phyloP scores from a whole-genome alignment of 306 rosid species.

The Dryas octopetala region DNA sequence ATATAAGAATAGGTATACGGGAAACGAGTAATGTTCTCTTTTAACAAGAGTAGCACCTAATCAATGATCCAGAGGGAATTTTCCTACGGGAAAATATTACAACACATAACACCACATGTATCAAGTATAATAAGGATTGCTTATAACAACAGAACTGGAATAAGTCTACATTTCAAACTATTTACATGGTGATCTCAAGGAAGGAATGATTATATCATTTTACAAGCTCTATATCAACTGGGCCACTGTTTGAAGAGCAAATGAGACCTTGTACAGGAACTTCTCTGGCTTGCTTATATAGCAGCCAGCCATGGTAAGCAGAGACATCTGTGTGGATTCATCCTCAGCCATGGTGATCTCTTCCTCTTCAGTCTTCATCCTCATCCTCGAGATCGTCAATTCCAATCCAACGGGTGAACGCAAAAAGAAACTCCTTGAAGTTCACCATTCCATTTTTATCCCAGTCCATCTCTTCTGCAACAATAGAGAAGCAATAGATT shows the following conservation, averaged over 20 bases:
- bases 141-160: neutral
- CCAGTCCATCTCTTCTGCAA: constrained; percentile 99
- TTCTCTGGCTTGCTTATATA: neutral
- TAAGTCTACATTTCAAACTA: neutral
- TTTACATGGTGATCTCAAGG: constrained; percentile 8
- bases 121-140: neutral
- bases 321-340: neutral
- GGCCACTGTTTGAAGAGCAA: constrained; percentile 3
- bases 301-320: neutral
- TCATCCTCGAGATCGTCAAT: constrained; percentile 88
- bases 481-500: constrained; percentile 17
- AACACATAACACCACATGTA: neutral
- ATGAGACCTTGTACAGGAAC: neutral
- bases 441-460: constrained; percentile 97
- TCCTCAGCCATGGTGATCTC: neutral
- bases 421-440: constrained; percentile 93
- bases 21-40: no score
- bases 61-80: neutral
- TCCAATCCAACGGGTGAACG: constrained; percentile 91
- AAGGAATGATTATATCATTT: constrained; percentile 3
- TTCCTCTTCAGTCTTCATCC: constrained; percentile 35
- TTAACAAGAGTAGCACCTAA: no score
- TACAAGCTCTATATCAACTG: neutral
- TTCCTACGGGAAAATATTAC: neutral
- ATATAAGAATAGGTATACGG: no score